Evolutionary conservation across 805 yeast species (phyloP).

Genomic region (Schizosaccharomyces pombe): ASM294v3 CU329670.1:210001-210500

Average conservation of each 20-base stretch:
- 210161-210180: not conserved
- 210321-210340: not conserved
- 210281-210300: not conserved
- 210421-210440: slow-evolving; percentile 10
- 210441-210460: slow-evolving; percentile 9
- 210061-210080: not conserved
- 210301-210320: not conserved
- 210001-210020: too few species aligned
- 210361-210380: slow-evolving; percentile 9
- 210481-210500: slow-evolving; percentile 9
- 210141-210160: not conserved
- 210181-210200: not conserved
- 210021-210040: too few species aligned
- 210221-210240: not conserved
- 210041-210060: not conserved
- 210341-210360: not conserved
- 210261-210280: not conserved
- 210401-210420: slow-evolving; percentile 9
- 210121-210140: not conserved
- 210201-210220: not conserved
- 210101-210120: not conserved
- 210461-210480: slow-evolving; percentile 8
- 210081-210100: not conserved
- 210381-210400: slow-evolving; percentile 10
- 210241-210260: not conserved